phyloP scores from a whole-genome alignment of 2,329 filamentous ascomycete species.

The Trichoderma brevicompactum region DNA sequence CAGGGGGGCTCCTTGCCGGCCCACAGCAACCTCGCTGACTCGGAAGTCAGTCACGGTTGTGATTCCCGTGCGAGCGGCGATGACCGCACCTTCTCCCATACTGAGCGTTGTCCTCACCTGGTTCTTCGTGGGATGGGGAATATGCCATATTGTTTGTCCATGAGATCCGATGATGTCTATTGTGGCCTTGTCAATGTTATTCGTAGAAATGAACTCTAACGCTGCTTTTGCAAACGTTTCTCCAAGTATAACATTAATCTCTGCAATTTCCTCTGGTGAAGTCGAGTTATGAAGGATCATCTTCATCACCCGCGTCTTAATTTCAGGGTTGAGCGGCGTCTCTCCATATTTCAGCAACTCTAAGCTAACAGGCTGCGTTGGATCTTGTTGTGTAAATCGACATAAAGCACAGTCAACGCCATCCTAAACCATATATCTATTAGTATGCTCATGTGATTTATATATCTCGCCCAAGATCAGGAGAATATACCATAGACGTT shows the following conservation, averaged over 20 bases:
- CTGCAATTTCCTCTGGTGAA: slow-evolving; percentile 26
- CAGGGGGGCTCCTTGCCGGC: slow-evolving; percentile 53
- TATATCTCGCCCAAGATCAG: too few species aligned
- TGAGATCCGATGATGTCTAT: slow-evolving; percentile 61
- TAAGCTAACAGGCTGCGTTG: slow-evolving; percentile 22
- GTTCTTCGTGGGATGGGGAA: slow-evolving; percentile 52
- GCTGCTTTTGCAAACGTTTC: slow-evolving; percentile 28
- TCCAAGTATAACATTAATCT: slow-evolving; percentile 29
- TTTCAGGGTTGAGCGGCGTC: slow-evolving; percentile 22
- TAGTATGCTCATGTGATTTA: not conserved
- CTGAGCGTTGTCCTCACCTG: slow-evolving; percentile 54
- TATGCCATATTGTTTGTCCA: slow-evolving; percentile 62
- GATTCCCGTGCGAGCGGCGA: slow-evolving; percentile 56
- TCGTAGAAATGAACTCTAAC: slow-evolving; percentile 19
- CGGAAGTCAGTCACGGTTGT: slow-evolving; percentile 57
- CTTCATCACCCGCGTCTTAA: slow-evolving; percentile 28
- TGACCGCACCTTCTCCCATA: slow-evolving; percentile 60
- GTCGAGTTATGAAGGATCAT: slow-evolving; percentile 29
- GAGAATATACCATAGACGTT: slow-evolving; percentile 26
- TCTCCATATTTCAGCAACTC: slow-evolving; percentile 31
- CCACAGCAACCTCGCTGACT: slow-evolving; percentile 52
- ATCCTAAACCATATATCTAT: slow-evolving; percentile 16
- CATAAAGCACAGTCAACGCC: slow-evolving; percentile 29
- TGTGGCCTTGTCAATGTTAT: slow-evolving; percentile 34
- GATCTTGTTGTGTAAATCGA: slow-evolving; percentile 27